Percentiles rank a stretch among this genome's conserved stretches.
Evolutionary conservation across 2,329 filamentous ascomycete species (phyloP).

Genomic region (Aspergillus chevalieri): DNA sequence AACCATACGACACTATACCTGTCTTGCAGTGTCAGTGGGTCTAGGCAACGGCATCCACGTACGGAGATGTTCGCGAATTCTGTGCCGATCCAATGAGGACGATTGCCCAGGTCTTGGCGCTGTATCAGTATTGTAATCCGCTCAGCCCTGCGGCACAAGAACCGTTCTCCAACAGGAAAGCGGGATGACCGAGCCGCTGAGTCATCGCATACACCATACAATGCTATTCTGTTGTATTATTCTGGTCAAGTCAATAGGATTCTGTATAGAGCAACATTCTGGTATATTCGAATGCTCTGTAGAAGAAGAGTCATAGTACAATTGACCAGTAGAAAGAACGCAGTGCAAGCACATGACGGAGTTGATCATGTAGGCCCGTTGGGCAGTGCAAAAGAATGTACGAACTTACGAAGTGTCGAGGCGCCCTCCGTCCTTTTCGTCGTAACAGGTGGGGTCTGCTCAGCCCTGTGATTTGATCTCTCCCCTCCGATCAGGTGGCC

Average conservation of each 20-base stretch:
- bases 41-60: background rate
- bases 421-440: background rate
- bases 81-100: background rate
- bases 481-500: background rate
- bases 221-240: no score
- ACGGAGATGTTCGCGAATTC: background rate
- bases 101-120: background rate
- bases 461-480: background rate
- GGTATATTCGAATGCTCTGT: no score
- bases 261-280: background rate
- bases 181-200: background rate
- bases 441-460: background rate
- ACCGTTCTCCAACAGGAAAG: background rate
- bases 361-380: background rate
- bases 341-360: no score
- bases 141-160: conserved; percentile 1
- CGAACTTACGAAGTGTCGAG: background rate
- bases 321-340: no score
- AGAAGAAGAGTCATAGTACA: no score
- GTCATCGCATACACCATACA: background rate
- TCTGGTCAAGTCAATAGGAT: background rate
- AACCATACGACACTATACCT: background rate
- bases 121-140: background rate
- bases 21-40: background rate
- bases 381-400: background rate